Evolutionary conservation across 208 protist genomes (phyloP), one percentile per base, ranked within the genome.

Genomic region (Trypanosoma brucei): DNA sequence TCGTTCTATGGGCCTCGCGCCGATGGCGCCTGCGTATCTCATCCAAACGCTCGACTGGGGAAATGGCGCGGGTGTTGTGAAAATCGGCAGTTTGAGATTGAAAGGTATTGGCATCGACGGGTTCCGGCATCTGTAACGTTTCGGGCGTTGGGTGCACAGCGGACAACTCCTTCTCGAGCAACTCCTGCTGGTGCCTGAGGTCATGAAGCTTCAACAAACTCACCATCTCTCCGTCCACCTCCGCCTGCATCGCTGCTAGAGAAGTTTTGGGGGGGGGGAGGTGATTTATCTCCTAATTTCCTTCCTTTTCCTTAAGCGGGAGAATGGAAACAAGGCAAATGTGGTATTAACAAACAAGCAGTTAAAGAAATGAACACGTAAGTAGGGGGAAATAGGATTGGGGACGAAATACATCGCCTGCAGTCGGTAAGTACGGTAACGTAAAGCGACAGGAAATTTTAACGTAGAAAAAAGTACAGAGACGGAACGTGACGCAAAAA

Each of bases 1-100:
- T 74, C 13, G 87, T 75, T n/a, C 74, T 42, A 40, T 67, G 73
- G 11, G 84, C 82, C 22, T 67, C 59, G 0, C 63, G 39, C 38
- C 74, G 63, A 70, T 93, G 83, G 59, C 83, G 76, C 22, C 65
- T 66, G 48, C 75, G 72, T 44, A 88, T 61, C 55, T 68, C 34
- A 50, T 86, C 81, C 31, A 93, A 52, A 61, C 83, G 65, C 34
- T 52, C 42, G 0, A 86, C 52, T 3, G 79, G 73, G 7, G 75
- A 70, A 52, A 13, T 22, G 34, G 22, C 35, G 38, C 11, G 5
- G 31, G 30, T n/a, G 46, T 14, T 2, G 14, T 30, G n/a, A 1
- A 30, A 37, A 0, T 39, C 38, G 11, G 57, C 30, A 45, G 33
- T 40, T 22, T 6, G 3, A 6, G 65, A 45, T 31, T 65, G 52